Conservation (phyloP, 78 protist species). For the Cavenderia fasciculata region DNA sequence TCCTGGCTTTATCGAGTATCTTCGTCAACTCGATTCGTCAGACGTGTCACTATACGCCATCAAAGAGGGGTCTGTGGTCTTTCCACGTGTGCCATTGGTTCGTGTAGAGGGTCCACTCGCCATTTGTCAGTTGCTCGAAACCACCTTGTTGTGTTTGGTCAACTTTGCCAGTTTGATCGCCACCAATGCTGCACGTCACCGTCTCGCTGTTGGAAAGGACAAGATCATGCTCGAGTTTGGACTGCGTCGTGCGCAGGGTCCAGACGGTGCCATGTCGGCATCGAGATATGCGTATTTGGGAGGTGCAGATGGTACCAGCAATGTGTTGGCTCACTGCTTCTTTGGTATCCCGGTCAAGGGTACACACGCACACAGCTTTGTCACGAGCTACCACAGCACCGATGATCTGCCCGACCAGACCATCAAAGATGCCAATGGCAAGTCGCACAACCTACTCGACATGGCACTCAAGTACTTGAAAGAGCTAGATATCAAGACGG, state of each 20-base stretch:
- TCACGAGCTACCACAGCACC: conserved; percentile 77
- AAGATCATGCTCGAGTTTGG: conserved; percentile 93
- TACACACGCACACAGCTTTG: conserved; percentile 95
- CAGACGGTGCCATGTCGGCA: conserved; percentile 92
- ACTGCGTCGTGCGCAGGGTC: conserved; percentile 94
- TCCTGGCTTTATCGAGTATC: conserved; percentile 82
- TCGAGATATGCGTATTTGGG: conserved; percentile 90
- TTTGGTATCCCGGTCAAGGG: conserved; percentile 87
- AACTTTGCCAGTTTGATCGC: conserved; percentile 90
- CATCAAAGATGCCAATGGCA: conserved; percentile 13
- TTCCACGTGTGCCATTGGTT: conserved; percentile 90
- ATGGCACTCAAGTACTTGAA: conserved; percentile 15
- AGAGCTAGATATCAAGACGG: conserved; percentile 51
- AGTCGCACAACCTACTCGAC: conserved; percentile 41
- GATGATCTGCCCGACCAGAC: conserved; percentile 32
- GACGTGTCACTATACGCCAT: conserved; percentile 80
- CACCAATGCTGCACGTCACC: conserved; percentile 95
- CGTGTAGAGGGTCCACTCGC: conserved; percentile 95
- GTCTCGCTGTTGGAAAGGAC: conserved; percentile 85
- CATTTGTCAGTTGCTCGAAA: conserved; percentile 94
- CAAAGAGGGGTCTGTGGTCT: conserved; percentile 88
- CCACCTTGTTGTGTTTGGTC: conserved; percentile 90
- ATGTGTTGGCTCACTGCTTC: conserved; percentile 83
- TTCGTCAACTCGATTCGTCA: neutral
- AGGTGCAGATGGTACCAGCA: conserved; percentile 93